A percentile compares a stretch with the other conserved stretches of the same genome.
phyloP scores from a whole-genome alignment of 495 filamentous ascomycete species.

The Terfezia boudieri region DNA sequence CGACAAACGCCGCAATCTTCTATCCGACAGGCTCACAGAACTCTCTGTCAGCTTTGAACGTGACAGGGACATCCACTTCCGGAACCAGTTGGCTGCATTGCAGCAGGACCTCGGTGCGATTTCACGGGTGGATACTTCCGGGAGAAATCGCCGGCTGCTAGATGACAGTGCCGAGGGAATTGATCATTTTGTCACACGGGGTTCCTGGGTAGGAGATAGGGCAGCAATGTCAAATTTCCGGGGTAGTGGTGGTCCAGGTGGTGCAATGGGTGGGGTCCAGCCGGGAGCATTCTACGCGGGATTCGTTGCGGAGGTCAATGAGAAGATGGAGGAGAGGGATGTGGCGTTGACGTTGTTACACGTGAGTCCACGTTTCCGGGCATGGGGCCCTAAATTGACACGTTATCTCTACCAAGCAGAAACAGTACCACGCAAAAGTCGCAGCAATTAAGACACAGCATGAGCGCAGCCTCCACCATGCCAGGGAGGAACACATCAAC shows the following conservation, averaged over 20 bases:
- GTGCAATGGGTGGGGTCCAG: slow-evolving; percentile 27
- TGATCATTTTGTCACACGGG: slow-evolving; percentile 33
- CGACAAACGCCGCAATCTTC: slow-evolving; percentile 62
- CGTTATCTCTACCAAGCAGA: slow-evolving; percentile 16
- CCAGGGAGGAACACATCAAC: slow-evolving; percentile 55
- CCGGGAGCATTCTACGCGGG: slow-evolving; percentile 56
- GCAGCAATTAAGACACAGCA: slow-evolving; percentile 30
- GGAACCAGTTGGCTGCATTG: slow-evolving; percentile 66
- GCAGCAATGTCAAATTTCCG: slow-evolving; percentile 6
- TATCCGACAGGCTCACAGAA: slow-evolving; percentile 50
- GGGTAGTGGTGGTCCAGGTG: slow-evolving; percentile 11
- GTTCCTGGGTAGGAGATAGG: slow-evolving; percentile 25
- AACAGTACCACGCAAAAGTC: slow-evolving; percentile 32
- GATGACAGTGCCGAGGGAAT: slow-evolving; percentile 45
- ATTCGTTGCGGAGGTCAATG: slow-evolving; percentile 67
- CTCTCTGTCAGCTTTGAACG: slow-evolving; percentile 47
- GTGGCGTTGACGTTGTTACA: slow-evolving; percentile 48
- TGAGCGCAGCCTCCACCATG: slow-evolving; percentile 45
- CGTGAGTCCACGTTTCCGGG: slow-evolving; percentile 29
- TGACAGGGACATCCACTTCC: slow-evolving; percentile 64
- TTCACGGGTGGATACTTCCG: slow-evolving; percentile 58
- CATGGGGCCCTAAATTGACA: too few species aligned
- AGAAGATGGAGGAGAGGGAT: slow-evolving; percentile 64
- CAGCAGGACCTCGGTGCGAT: slow-evolving; percentile 80
- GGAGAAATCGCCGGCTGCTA: slow-evolving; percentile 40